Evolutionary conservation across 441 rosid genomes (phyloP).

Genomic region (Biscutella laevigata): DNA sequence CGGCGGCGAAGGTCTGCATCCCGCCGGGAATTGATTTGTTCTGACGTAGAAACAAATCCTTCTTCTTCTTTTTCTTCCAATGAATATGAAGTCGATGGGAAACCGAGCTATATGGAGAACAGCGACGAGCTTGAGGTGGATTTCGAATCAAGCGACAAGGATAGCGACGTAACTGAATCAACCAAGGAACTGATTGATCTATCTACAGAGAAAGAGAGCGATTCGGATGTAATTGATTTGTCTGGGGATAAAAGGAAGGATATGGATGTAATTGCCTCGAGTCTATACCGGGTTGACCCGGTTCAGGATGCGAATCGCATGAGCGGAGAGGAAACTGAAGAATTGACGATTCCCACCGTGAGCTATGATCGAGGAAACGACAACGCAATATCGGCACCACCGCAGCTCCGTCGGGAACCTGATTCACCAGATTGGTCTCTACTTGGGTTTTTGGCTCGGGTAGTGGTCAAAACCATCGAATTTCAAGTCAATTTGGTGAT

Average conservation of each 20-base stretch:
- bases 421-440: conserved; percentile 27
- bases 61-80: conserved; percentile 17
- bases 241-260: background rate
- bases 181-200: conserved; percentile 14
- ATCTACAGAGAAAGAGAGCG: conserved; percentile 1
- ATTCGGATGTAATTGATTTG: conserved; percentile 18
- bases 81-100: conserved; percentile 1
- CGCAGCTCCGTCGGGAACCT: conserved; percentile 25
- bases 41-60: background rate
- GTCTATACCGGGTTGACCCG: conserved; percentile 21
- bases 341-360: conserved; percentile 25
- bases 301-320: background rate
- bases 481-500: conserved; percentile 53
- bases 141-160: conserved; percentile 26
- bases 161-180: conserved; percentile 24
- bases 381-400: background rate
- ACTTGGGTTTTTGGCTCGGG: conserved; percentile 34
- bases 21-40: conserved; percentile 6
- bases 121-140: conserved; percentile 15
- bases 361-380: conserved; percentile 17
- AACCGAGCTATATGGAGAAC: conserved; percentile 13
- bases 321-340: conserved; percentile 18
- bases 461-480: conserved; percentile 54
- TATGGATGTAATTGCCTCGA: conserved; percentile 14
- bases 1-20: conserved; percentile 30